Percentiles rank a stretch among this genome's conserved stretches.
These are phyloP conservation scores for Cladosporium phlei DNA, from an alignment of 2,329 filamentous ascomycete species.

Conservation along the genomic window DNA sequence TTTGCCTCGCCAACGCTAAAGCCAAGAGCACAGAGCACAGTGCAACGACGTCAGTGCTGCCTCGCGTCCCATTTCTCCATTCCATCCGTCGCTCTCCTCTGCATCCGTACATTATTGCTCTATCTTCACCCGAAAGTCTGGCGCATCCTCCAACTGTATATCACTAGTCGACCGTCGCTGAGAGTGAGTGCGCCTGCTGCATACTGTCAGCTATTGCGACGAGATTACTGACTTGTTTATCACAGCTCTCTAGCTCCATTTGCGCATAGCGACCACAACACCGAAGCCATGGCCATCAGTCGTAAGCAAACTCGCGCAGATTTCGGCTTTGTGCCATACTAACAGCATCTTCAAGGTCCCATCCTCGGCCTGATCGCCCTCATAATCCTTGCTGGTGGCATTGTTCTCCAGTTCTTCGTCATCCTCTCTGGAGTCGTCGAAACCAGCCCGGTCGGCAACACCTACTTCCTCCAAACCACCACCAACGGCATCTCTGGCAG, in stretches of 20 bases:
- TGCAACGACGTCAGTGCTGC: too few species aligned
- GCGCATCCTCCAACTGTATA: too few species aligned
- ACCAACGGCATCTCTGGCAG: conserved; percentile 64
- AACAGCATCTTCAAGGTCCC: conserved; percentile 43
- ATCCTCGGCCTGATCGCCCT: conserved; percentile 54
- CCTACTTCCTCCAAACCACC: conserved; percentile 80
- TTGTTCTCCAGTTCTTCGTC: conserved; percentile 62
- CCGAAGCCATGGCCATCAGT: conserved; percentile 7
- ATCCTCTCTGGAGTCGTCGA: conserved; percentile 56
- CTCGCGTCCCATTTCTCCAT: too few species aligned
- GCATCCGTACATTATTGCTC: too few species aligned
- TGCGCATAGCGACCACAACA: not conserved
- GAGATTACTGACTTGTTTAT: conserved; percentile 3
- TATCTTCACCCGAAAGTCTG: too few species aligned
- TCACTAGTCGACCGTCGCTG: too few species aligned
- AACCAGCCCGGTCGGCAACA: conserved; percentile 59
- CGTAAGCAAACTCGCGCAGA: not conserved
- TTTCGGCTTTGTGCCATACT: not conserved
- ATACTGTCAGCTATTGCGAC: too few species aligned
- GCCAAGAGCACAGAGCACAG: too few species aligned
- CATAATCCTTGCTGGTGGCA: conserved; percentile 56
- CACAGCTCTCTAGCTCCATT: conserved; percentile 2
- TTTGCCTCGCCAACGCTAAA: too few species aligned
- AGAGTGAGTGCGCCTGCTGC: too few species aligned
- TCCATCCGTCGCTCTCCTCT: too few species aligned